Evolutionary conservation across 129 eudicot genomes (phyloP).

Genomic region (Artemisia argyi): DNA sequence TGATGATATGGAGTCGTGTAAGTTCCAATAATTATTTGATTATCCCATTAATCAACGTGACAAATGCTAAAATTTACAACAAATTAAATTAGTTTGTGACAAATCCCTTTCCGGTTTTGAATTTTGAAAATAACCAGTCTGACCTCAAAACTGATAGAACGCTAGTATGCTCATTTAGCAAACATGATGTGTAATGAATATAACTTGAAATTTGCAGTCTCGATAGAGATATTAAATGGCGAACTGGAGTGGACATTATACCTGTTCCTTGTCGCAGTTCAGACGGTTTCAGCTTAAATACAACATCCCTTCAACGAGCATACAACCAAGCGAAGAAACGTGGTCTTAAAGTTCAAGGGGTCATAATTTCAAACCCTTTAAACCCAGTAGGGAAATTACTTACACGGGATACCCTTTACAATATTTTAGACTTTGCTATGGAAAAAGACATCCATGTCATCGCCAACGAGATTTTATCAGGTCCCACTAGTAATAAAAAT

Average conservation of each 20-base stretch:
- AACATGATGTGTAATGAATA: slow-evolving; percentile 21
- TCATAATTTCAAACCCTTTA: slow-evolving; percentile 77
- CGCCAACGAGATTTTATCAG: slow-evolving; percentile 54
- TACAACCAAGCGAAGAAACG: slow-evolving; percentile 84
- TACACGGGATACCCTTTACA: slow-evolving; percentile 58
- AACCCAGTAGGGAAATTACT: slow-evolving; percentile 70
- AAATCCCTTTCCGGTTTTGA: slow-evolving; percentile 21
- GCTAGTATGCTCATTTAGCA: neutral
- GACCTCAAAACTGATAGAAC: slow-evolving; percentile 30
- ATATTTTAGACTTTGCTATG: slow-evolving; percentile 74
- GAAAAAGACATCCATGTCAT: slow-evolving; percentile 85
- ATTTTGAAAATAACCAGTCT: slow-evolving; percentile 28
- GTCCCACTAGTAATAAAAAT: slow-evolving; percentile 44
- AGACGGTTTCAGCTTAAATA: slow-evolving; percentile 61
- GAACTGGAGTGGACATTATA: slow-evolving; percentile 81
- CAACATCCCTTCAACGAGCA: slow-evolving; percentile 64
- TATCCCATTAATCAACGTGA: slow-evolving; percentile 22
- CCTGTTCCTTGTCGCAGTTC: slow-evolving; percentile 94
- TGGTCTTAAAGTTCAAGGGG: slow-evolving; percentile 73
- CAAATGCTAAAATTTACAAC: slow-evolving; percentile 14
- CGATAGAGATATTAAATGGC: slow-evolving; percentile 87
- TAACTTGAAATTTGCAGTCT: slow-evolving; percentile 43
- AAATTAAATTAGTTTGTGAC: neutral
- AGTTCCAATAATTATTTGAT: slow-evolving; percentile 33
- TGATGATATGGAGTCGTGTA: slow-evolving; percentile 31